Conservation (phyloP, 176 grass and related monocot species). For the Coix lacrymajobi region DNA sequence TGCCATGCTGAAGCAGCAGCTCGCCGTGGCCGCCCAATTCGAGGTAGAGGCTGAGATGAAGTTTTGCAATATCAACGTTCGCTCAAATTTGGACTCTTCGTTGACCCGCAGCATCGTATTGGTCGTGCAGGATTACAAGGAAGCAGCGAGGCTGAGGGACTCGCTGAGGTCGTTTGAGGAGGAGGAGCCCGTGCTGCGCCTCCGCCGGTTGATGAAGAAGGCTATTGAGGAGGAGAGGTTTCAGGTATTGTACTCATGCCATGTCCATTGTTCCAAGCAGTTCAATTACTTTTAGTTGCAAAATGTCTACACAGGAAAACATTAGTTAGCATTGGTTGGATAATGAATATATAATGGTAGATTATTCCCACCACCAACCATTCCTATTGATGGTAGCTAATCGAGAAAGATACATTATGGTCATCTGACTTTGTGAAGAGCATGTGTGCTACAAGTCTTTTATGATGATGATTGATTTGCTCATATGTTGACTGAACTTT, state of each 20-base stretch:
- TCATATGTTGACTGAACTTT: background rate
- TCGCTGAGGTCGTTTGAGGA: conserved; percentile 69
- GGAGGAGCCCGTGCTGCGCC: conserved; percentile 58
- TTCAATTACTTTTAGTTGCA: background rate
- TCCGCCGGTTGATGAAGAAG: conserved; percentile 50
- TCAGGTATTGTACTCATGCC: conserved; percentile 35
- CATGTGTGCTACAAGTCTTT: background rate
- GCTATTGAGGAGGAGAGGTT: conserved; percentile 66
- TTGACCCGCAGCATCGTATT: background rate
- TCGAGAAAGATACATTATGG: background rate
- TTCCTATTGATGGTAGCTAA: background rate
- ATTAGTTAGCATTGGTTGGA: background rate
- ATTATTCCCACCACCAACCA: background rate
- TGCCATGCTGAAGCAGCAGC: conserved; percentile 75
- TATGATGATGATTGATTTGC: background rate
- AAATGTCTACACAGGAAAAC: too few relatives aligned
- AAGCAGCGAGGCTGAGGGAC: conserved; percentile 68
- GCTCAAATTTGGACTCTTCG: conserved; percentile 2
- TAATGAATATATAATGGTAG: background rate
- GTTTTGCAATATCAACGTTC: background rate
- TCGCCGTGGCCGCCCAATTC: conserved; percentile 64
- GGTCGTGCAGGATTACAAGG: conserved; percentile 70
- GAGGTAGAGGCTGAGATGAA: conserved; percentile 31
- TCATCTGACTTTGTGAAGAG: background rate
- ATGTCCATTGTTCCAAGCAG: background rate